phyloP scores from a whole-genome alignment of 139 green algal species.

The Chlamydomonas incerta region DNA sequence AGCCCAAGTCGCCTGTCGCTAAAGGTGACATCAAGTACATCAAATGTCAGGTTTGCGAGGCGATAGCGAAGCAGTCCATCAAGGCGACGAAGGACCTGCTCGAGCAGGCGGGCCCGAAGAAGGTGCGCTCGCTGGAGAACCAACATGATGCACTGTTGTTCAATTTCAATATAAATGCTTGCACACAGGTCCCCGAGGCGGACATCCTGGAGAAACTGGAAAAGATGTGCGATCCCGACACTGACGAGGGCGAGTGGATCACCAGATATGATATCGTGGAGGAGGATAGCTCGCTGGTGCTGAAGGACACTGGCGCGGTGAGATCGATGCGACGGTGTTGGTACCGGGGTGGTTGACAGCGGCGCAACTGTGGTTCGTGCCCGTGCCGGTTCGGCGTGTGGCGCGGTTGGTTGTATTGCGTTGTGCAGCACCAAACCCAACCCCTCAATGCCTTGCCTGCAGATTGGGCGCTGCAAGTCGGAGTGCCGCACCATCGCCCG shows the following conservation, averaged over 20 bases:
- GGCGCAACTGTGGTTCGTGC: not conserved
- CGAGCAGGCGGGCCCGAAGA: constrained; percentile 23
- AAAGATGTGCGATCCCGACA: constrained; percentile 72
- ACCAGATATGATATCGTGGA: constrained; percentile 80
- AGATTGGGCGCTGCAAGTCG: constrained; percentile 55
- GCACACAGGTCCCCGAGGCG: constrained; percentile 63
- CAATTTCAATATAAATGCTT: too few species aligned
- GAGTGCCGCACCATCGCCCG: constrained; percentile 86
- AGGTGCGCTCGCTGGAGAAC: not conserved
- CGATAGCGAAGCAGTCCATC: constrained; percentile 52
- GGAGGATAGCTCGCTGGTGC: constrained; percentile 61
- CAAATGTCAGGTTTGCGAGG: constrained; percentile 53
- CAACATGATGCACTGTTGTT: too few species aligned
- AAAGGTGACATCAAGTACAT: constrained; percentile 51
- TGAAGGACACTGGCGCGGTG: constrained; percentile 72
- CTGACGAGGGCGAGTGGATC: constrained; percentile 84
- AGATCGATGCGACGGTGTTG: not conserved
- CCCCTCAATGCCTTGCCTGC: not conserved
- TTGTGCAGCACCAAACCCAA: not conserved
- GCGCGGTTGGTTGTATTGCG: too few species aligned
- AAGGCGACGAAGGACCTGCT: constrained; percentile 18
- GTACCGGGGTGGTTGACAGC: not conserved
- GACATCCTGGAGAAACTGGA: constrained; percentile 82
- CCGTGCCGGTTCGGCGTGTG: too few species aligned
- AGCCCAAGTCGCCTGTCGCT: constrained; percentile 37